A percentile compares a stretch with the other conserved stretches of the same genome.
Evolutionary conservation across 2,329 filamentous ascomycete species (phyloP).

Genomic region (Aspergillus calidoustus): DNA sequence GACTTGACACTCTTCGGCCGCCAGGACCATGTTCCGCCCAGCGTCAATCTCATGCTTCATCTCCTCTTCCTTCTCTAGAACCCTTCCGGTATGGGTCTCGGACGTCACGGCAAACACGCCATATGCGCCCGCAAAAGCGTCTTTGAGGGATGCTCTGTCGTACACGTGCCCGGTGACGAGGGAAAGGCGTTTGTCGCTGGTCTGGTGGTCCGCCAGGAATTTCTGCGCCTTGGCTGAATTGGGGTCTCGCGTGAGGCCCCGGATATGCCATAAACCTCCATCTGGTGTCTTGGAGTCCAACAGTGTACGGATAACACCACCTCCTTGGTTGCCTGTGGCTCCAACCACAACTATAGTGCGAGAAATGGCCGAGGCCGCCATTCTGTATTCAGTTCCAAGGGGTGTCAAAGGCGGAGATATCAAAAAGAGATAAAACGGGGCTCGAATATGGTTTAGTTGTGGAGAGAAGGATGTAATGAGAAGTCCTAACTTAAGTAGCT

Average conservation of each 20-base stretch:
- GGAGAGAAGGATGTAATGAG: too few species aligned
- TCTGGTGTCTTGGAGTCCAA: conserved; percentile 1
- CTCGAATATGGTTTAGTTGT: too few species aligned
- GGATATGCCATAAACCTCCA: conserved; percentile 14
- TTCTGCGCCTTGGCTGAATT: conserved; percentile 12
- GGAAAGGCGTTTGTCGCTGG: not conserved
- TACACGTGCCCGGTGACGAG: not conserved
- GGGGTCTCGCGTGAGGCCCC: conserved; percentile 21
- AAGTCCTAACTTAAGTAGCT: too few species aligned
- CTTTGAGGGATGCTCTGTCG: not conserved
- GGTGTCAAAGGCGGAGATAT: not conserved
- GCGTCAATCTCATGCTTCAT: conserved; percentile 26
- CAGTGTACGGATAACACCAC: conserved; percentile 19
- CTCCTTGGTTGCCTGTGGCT: conserved; percentile 25
- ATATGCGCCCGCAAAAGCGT: conserved; percentile 21
- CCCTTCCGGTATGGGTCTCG: conserved; percentile 11
- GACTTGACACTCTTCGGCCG: conserved; percentile 19
- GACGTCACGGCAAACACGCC: conserved; percentile 28
- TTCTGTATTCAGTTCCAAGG: not conserved
- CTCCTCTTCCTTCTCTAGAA: conserved; percentile 23
- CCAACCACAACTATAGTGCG: conserved; percentile 20
- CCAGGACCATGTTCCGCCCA: conserved; percentile 25
- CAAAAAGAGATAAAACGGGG: not conserved
- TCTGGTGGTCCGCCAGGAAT: not conserved
- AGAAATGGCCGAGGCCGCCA: not conserved